A percentile compares a stretch with the other conserved stretches of the same genome.
Conservation (phyloP, 2,329 filamentous ascomycete species). For the Shiraia sp. region DNA sequence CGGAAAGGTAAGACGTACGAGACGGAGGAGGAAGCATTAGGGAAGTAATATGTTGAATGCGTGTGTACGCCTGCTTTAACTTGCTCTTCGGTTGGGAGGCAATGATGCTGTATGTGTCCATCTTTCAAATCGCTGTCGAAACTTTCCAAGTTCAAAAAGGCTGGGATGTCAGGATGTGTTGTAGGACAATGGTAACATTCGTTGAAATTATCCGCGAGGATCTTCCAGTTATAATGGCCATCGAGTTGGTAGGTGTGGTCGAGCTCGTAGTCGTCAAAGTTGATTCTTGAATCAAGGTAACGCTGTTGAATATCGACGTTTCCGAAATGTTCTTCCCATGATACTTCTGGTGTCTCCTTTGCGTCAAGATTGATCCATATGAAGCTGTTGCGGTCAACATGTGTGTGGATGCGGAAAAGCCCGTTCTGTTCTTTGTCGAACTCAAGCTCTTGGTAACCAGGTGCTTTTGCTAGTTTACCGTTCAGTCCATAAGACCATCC, state of each 20-base stretch:
- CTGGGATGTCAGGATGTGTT: conserved; percentile 61
- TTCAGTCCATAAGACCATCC: conserved; percentile 51
- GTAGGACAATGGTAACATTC: conserved; percentile 67
- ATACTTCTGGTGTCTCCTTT: conserved; percentile 15
- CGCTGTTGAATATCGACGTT: conserved; percentile 29
- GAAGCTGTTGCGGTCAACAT: conserved; percentile 32
- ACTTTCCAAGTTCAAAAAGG: conserved; percentile 58
- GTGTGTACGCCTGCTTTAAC: conserved; percentile 21
- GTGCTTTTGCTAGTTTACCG: conserved; percentile 49
- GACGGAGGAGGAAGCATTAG: conserved; percentile 25
- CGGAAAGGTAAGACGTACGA: conserved; percentile 13
- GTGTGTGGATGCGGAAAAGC: conserved; percentile 33
- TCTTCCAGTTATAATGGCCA: conserved; percentile 34
- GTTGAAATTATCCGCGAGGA: conserved; percentile 62
- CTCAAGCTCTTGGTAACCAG: conserved; percentile 40
- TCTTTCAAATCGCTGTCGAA: conserved; percentile 45
- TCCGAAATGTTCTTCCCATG: conserved; percentile 25
- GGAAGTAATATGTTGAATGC: conserved; percentile 35
- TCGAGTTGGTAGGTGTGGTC: conserved; percentile 30
- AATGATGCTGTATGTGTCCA: conserved; percentile 32
- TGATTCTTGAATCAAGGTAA: conserved; percentile 10
- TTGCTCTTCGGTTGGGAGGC: conserved; percentile 20
- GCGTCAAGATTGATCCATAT: conserved; percentile 40
- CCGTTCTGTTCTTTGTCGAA: conserved; percentile 34
- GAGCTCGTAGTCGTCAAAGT: conserved; percentile 27